Percentiles rank a stretch among this genome's conserved stretches.
These are phyloP conservation scores for Nannochloropsis granulata DNA, from an alignment of 108 stramenopile species.

Conservation along the genomic window DNA sequence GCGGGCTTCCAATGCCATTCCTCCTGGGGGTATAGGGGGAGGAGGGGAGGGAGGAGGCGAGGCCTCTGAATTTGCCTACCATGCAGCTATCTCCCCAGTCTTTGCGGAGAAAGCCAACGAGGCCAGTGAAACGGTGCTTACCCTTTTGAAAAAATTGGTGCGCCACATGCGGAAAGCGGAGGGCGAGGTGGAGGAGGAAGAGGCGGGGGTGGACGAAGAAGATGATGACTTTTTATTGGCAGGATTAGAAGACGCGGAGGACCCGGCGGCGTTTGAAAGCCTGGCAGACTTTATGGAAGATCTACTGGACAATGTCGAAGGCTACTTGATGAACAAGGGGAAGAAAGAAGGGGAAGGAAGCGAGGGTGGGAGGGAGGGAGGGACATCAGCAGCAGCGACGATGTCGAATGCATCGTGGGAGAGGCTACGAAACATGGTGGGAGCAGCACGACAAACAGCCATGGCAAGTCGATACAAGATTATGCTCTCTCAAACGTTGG, in stretches of 20 bases:
- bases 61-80: not conserved
- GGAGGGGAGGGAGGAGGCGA: not conserved
- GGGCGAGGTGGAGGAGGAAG: conserved; percentile 5
- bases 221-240: conserved; percentile 12
- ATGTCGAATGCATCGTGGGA: conserved; percentile 7
- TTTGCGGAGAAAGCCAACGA: conserved; percentile 6
- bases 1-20: conserved; percentile 28
- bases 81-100: conserved; percentile 5
- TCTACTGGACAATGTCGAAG: conserved; percentile 18
- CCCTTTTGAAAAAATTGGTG: conserved; percentile 14
- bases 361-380: no score
- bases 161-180: conserved; percentile 6
- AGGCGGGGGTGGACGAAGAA: conserved; percentile 2
- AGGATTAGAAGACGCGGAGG: conserved; percentile 10
- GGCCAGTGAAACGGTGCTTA: conserved; percentile 4
- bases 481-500: conserved; percentile 16
- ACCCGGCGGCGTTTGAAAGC: conserved; percentile 19
- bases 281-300: conserved; percentile 16
- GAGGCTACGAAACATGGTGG: conserved; percentile 7
- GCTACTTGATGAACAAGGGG: not conserved
- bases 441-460: conserved; percentile 2
- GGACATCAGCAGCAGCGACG: not conserved
- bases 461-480: not conserved
- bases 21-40: conserved; percentile 3
- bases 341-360: conserved; percentile 1